Conservation (phyloP, 192 early-diverging fungal genomes). For the Gonapodya prolifera region DNA sequence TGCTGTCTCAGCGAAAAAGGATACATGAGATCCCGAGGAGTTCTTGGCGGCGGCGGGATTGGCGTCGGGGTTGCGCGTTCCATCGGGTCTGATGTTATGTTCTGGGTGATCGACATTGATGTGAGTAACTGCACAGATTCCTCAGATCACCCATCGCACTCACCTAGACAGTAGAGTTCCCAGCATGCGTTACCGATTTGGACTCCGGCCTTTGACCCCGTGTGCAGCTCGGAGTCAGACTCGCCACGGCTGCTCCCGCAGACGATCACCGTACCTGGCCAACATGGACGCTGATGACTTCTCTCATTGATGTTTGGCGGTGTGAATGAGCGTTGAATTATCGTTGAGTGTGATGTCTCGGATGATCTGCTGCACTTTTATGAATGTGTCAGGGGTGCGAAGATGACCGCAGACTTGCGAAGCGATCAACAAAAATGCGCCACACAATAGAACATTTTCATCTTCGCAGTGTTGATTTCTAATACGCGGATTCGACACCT, state of each 20-base stretch:
- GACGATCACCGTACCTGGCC: slow-evolving; percentile 30
- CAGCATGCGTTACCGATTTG: slow-evolving; percentile 9
- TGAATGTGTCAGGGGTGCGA: no score
- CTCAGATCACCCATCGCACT: not conserved
- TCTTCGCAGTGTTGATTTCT: no score
- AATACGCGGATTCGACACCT: no score
- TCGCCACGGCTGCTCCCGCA: slow-evolving; percentile 13
- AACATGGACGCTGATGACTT: slow-evolving; percentile 67
- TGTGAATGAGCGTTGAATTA: no score
- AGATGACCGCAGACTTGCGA: no score
- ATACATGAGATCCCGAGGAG: slow-evolving; percentile 15
- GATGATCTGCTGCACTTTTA: no score
- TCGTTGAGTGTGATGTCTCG: no score
- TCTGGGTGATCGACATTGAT: slow-evolving; percentile 1
- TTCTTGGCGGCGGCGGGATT: slow-evolving; percentile 14
- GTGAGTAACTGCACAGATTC: not conserved
- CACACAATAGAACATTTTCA: no score
- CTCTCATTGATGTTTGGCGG: slow-evolving; percentile 37
- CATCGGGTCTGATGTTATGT: slow-evolving; percentile 10
- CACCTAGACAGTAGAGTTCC: slow-evolving; percentile 10
- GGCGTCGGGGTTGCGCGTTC: slow-evolving; percentile 1
- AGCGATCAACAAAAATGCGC: no score
- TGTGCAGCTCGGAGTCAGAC: not conserved
- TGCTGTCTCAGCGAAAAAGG: slow-evolving; percentile 30
- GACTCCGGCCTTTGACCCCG: slow-evolving; percentile 1